phyloP scores from a whole-genome alignment of 2,329 filamentous ascomycete genomes.

The Diaporthe sp. region DNA sequence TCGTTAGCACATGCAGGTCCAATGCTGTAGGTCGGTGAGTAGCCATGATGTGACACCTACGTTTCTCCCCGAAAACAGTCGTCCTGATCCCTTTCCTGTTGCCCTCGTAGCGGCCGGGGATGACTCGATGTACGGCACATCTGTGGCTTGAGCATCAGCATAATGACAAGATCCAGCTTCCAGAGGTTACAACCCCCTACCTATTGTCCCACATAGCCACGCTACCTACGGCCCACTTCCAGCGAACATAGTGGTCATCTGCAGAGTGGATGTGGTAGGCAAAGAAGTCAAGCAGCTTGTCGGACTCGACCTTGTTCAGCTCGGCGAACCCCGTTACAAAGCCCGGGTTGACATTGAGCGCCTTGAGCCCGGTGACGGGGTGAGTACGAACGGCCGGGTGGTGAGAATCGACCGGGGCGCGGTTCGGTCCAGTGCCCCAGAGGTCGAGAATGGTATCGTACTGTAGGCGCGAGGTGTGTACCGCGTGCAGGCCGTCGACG shows the following conservation, averaged over 20 bases:
- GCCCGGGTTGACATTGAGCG: slow-evolving; percentile 60
- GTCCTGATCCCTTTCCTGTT: slow-evolving; percentile 56
- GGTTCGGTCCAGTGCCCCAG: slow-evolving; percentile 56
- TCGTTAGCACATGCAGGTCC: neutral
- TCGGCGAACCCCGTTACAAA: slow-evolving; percentile 64
- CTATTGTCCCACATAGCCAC: slow-evolving; percentile 67
- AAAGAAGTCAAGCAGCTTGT: slow-evolving; percentile 62
- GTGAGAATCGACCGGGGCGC: slow-evolving; percentile 55
- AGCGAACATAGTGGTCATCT: slow-evolving; percentile 64
- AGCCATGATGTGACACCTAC: slow-evolving; percentile 48
- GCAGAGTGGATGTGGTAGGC: slow-evolving; percentile 61
- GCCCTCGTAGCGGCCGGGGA: slow-evolving; percentile 57
- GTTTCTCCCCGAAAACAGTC: slow-evolving; percentile 61
- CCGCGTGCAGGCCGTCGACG: neutral
- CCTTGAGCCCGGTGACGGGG: slow-evolving; percentile 62
- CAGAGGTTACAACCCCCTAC: slow-evolving; percentile 36
- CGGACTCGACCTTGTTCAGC: slow-evolving; percentile 62
- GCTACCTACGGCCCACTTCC: slow-evolving; percentile 64
- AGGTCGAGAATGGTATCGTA: slow-evolving; percentile 63
- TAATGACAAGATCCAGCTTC: neutral
- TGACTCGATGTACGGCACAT: slow-evolving; percentile 57
- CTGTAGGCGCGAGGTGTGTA: slow-evolving; percentile 43
- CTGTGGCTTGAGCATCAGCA: slow-evolving; percentile 30
- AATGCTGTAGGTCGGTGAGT: neutral
- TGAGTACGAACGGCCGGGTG: slow-evolving; percentile 65